phyloP scores from a whole-genome alignment of 192 early-diverging fungal genomes.

The Podila epigama region DNA sequence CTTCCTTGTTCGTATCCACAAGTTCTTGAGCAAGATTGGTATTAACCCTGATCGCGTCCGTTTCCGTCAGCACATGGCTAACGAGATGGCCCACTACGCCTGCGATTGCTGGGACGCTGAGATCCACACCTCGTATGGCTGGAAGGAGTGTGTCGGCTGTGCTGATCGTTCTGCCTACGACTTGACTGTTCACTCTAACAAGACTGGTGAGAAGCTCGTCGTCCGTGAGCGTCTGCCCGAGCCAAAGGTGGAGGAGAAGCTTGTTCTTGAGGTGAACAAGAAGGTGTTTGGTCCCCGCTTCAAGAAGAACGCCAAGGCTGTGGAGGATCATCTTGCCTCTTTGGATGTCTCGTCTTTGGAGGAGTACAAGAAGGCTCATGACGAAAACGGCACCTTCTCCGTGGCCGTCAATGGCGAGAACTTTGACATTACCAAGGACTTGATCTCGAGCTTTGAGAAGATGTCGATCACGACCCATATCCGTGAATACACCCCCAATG shows the following conservation, averaged over 20 bases:
- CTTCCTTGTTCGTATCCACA: slow-evolving; percentile 94
- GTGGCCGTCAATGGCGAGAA: slow-evolving; percentile 69
- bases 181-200: slow-evolving; percentile 87
- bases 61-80: slow-evolving; percentile 98
- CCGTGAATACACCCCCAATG: slow-evolving; percentile 96
- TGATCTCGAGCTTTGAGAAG: slow-evolving; percentile 36
- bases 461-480: slow-evolving; percentile 51
- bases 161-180: slow-evolving; percentile 99
- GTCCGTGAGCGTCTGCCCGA: slow-evolving; percentile 90
- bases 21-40: slow-evolving; percentile 91
- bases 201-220: slow-evolving; percentile 92
- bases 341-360: slow-evolving; percentile 64
- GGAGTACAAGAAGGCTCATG: slow-evolving; percentile 64
- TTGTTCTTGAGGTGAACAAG: slow-evolving; percentile 89
- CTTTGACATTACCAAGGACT: slow-evolving; percentile 67
- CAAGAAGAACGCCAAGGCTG: slow-evolving; percentile 90
- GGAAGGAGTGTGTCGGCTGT: slow-evolving; percentile 99
- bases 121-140: slow-evolving; percentile 91
- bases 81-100: slow-evolving; percentile 99
- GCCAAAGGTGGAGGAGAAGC: slow-evolving; percentile 78
- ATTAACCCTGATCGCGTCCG: slow-evolving; percentile 85
- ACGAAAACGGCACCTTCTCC: slow-evolving; percentile 53
- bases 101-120: slow-evolving; percentile 99
- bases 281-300: slow-evolving; percentile 94
- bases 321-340: slow-evolving; percentile 76